Conservation (phyloP, 2,329 filamentous ascomycete species). For the Tolypocladium ovalisporum region DNA sequence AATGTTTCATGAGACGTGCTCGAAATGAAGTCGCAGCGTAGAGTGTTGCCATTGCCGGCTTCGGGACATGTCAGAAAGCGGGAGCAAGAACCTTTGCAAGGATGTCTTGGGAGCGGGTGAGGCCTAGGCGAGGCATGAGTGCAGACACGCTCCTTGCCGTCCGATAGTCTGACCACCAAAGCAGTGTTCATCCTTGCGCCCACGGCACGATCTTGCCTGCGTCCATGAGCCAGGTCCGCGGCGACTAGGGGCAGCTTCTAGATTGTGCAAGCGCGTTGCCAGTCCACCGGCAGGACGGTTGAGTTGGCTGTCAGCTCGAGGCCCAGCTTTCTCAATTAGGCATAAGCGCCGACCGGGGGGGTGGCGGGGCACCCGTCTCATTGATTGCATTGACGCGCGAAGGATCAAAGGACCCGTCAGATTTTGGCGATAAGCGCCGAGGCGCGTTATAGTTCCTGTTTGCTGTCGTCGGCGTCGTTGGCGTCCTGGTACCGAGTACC, state of each 20-base stretch:
- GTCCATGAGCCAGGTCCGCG: not conserved
- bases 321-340: not conserved
- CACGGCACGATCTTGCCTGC: not conserved
- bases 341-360: not conserved
- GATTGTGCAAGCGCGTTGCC: not conserved
- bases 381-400: constrained; percentile 2
- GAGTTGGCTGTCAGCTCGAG: not conserved
- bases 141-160: not conserved
- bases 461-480: not conserved
- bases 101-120: not conserved
- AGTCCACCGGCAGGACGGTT: not conserved
- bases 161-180: not conserved
- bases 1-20: not conserved
- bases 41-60: not conserved
- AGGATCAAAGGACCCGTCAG: not conserved
- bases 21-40: not conserved
- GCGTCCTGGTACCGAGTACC: not conserved
- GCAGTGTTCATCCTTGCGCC: not conserved
- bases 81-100: not conserved
- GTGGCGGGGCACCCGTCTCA: not conserved
- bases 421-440: not conserved
- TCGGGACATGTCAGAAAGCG: not conserved
- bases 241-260: not conserved
- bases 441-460: not conserved
- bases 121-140: not conserved